These are phyloP conservation scores for Vanrija humicola DNA, from an alignment of 1,284 basidiomycete species.

Conservation along the genomic window DNA sequence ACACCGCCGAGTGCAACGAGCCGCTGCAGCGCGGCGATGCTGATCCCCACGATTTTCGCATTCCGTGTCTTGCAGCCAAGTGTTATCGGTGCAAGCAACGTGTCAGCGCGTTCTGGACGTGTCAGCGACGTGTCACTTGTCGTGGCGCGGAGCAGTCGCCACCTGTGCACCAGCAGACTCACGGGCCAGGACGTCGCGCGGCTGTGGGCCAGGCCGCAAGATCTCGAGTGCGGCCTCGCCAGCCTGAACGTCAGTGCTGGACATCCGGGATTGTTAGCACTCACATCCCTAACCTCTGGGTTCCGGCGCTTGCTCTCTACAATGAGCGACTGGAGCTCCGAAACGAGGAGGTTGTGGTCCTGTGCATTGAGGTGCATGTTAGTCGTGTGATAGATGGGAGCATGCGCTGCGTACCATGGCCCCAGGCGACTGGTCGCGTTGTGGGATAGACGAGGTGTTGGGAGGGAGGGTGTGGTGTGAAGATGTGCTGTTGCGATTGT, in stretches of 20 bases:
- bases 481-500: background rate
- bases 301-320: conserved; percentile 76
- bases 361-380: conserved; percentile 3
- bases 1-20: conserved; percentile 83
- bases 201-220: conserved; percentile 64
- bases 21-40: conserved; percentile 84
- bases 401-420: conserved; percentile 1
- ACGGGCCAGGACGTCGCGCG: conserved; percentile 39
- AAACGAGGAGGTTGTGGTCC: conserved; percentile 48
- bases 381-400: background rate
- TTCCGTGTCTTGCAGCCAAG: conserved; percentile 92
- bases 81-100: conserved; percentile 81
- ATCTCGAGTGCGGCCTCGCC: conserved; percentile 79
- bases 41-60: conserved; percentile 88
- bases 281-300: conserved; percentile 75
- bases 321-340: conserved; percentile 61
- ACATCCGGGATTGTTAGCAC: conserved; percentile 3
- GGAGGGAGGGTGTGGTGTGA: background rate
- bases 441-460: background rate
- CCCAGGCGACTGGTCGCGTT: background rate
- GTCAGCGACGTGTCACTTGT: background rate
- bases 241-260: conserved; percentile 50
- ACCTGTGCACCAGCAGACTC: conserved; percentile 51
- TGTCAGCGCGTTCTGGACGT: conserved; percentile 63
- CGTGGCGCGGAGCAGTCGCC: conserved; percentile 24